Percentiles rank a stretch among this genome's conserved stretches.
Evolutionary conservation across 371 early-diverging fungal genomes (phyloP).

Genomic region (Lichtheimia ramosa): DNA sequence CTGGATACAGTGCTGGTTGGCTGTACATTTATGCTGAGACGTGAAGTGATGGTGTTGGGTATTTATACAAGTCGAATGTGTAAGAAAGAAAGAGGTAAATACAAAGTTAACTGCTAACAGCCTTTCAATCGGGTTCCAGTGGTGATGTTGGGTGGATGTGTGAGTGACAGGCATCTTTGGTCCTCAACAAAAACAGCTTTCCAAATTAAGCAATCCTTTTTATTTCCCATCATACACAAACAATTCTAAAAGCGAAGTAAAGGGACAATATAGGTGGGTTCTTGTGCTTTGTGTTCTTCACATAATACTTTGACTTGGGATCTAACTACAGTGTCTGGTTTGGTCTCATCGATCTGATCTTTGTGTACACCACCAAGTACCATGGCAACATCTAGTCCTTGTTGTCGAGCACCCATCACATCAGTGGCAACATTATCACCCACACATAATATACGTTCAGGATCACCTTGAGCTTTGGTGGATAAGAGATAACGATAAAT

Average conservation of each 20-base stretch:
- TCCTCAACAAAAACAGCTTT: constrained; percentile 1
- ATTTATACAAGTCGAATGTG: neutral
- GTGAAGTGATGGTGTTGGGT: neutral
- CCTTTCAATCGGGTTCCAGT: too few relatives aligned
- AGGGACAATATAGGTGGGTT: constrained; percentile 7
- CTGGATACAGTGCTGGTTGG: constrained; percentile 13
- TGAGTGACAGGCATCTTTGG: too few relatives aligned
- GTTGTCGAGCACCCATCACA: constrained; percentile 35
- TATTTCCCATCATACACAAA: neutral
- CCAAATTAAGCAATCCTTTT: neutral
- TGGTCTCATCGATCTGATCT: neutral
- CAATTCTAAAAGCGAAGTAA: neutral
- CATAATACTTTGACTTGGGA: neutral
- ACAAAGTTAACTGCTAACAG: neutral
- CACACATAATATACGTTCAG: constrained; percentile 28
- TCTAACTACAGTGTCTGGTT: neutral
- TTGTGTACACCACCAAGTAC: constrained; percentile 54
- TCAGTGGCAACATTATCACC: constrained; percentile 49
- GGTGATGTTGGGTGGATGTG: too few relatives aligned
- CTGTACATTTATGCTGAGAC: neutral
- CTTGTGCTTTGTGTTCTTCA: neutral
- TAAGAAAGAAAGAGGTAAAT: neutral
- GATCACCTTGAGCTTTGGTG: constrained; percentile 6
- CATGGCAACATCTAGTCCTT: constrained; percentile 42
- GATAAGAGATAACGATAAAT: constrained; percentile 36